Evolutionary conservation across 1,139 yeast species (phyloP).

Genomic region (Arxiozyma slooffiae): DNA sequence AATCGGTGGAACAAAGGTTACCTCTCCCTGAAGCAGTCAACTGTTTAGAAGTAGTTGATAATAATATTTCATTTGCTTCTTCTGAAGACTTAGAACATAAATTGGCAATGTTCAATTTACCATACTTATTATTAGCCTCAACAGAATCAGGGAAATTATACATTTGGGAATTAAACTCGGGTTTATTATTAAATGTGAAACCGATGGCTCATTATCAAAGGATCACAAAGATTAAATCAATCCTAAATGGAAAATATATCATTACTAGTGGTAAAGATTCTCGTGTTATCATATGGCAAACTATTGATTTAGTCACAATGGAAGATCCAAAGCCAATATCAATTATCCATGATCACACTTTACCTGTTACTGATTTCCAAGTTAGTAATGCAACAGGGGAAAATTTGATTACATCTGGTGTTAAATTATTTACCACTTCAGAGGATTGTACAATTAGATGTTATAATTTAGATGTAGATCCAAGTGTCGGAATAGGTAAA

Average conservation of each 20-base stretch:
- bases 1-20: conserved; percentile 69
- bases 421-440: conserved; percentile 63
- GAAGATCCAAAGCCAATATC: conserved; percentile 37
- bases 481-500: conserved; percentile 4
- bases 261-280: conserved; percentile 78
- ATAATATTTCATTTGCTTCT: not conserved
- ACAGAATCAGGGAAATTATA: conserved; percentile 56
- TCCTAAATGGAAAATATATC: conserved; percentile 57
- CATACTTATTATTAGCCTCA: conserved; percentile 59
- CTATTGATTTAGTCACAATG: conserved; percentile 43
- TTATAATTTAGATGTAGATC: conserved; percentile 37
- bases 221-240: conserved; percentile 48
- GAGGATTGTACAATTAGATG: conserved; percentile 66
- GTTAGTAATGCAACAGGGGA: conserved; percentile 25
- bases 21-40: conserved; percentile 76
- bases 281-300: conserved; percentile 65
- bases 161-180: conserved; percentile 81
- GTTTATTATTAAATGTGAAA: conserved; percentile 58
- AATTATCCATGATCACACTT: conserved; percentile 64
- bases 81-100: conserved; percentile 2
- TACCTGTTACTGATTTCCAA: conserved; percentile 57
- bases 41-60: conserved; percentile 37
- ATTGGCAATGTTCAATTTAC: conserved; percentile 37
- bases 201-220: conserved; percentile 77
- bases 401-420: conserved; percentile 37